Evolutionary conservation across 2,329 filamentous ascomycete species (phyloP).

Genomic region (Penicillium freii): DNA sequence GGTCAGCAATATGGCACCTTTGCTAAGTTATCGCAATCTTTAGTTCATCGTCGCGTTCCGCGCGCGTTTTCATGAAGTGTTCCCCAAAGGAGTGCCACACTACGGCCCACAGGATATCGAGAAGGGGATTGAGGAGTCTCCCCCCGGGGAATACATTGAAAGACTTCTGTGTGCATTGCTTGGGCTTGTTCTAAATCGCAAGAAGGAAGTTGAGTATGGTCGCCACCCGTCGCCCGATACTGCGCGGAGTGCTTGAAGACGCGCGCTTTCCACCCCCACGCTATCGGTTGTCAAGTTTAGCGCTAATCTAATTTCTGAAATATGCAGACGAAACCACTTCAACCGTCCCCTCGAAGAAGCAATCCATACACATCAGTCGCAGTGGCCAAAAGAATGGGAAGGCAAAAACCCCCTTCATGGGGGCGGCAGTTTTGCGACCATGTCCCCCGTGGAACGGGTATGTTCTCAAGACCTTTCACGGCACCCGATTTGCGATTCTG

Average conservation of each 20-base stretch:
- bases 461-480: conserved; percentile 23
- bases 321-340: conserved; percentile 79
- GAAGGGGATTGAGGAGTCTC: conserved; percentile 71
- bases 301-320: conserved; percentile 31
- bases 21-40: conserved; percentile 34
- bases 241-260: conserved; percentile 8
- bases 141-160: conserved; percentile 82
- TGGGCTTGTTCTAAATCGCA: conserved; percentile 86
- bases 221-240: conserved; percentile 24
- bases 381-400: conserved; percentile 86
- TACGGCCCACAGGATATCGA: conserved; percentile 96
- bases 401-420: conserved; percentile 79
- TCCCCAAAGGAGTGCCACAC: conserved; percentile 81
- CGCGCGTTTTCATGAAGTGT: conserved; percentile 84
- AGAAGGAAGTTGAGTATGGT: conserved; percentile 96
- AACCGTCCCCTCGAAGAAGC: conserved; percentile 92
- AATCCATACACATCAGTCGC: conserved; percentile 74
- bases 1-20: conserved; percentile 31
- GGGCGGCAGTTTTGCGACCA: conserved; percentile 74
- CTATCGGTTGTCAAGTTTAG: conserved; percentile 10
- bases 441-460: conserved; percentile 81
- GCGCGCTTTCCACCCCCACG: conserved; percentile 9
- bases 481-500: not conserved
- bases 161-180: conserved; percentile 85
- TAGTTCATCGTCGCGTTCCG: conserved; percentile 99